Conservation (phyloP, 2,329 filamentous ascomycete species). For the Periconia sp. region DNA sequence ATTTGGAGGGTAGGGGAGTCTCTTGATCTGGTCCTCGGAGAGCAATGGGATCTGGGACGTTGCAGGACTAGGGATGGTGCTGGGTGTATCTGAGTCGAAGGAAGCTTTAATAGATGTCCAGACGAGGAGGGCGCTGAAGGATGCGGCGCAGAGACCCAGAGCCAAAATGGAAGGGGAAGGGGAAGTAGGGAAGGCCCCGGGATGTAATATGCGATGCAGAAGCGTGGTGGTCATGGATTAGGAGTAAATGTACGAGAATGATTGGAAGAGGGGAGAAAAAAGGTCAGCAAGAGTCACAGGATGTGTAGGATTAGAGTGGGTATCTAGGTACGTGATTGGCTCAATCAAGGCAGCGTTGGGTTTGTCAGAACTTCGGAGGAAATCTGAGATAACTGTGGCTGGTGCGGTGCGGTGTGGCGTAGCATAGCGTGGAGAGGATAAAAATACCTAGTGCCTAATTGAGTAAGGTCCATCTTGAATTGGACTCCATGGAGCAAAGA, state of each 20-base stretch:
- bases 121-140: conserved; percentile 28
- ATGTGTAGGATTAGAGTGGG: too few species aligned
- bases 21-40: conserved; percentile 22
- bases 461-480: neutral
- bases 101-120: conserved; percentile 22
- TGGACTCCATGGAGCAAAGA: neutral
- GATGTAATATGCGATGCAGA: conserved; percentile 8
- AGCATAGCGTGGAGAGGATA: neutral
- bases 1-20: conserved; percentile 65
- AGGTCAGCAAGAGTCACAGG: too few species aligned
- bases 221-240: neutral
- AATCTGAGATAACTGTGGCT: neutral
- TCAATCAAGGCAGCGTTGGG: too few species aligned
- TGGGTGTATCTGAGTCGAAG: conserved; percentile 14
- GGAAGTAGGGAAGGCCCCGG: conserved; percentile 16
- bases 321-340: too few species aligned
- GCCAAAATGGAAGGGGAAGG: conserved; percentile 20
- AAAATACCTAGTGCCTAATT: neutral
- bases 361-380: neutral
- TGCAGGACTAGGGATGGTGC: conserved; percentile 30
- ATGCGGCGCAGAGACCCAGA: conserved; percentile 23
- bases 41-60: conserved; percentile 28
- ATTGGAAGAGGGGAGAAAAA: neutral
- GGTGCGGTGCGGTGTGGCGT: too few species aligned
- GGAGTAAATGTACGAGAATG: neutral